These are phyloP conservation scores for Xylaria sp. DNA, from an alignment of 2,329 filamentous ascomycete species.

Conservation along the genomic window DNA sequence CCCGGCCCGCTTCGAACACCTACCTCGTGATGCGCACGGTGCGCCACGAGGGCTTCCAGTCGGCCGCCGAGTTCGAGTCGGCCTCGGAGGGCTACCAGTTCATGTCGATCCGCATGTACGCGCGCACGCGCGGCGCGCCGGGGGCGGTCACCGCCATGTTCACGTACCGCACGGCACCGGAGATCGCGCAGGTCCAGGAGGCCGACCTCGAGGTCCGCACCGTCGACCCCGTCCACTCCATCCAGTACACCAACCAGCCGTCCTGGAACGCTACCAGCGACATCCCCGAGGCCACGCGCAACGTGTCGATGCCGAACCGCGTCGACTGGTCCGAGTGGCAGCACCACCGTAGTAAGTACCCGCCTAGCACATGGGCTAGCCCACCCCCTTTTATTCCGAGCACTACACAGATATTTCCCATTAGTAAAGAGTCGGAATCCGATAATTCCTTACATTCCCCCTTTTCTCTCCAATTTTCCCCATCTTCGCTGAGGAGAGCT, in stretches of 20 bases:
- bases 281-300: constrained; percentile 45
- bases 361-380: neutral
- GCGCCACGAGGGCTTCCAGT: constrained; percentile 49
- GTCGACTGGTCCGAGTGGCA: constrained; percentile 52
- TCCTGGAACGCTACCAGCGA: constrained; percentile 45
- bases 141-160: constrained; percentile 57
- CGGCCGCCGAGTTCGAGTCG: constrained; percentile 51
- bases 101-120: constrained; percentile 52
- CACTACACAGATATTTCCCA: too few species aligned
- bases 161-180: constrained; percentile 45
- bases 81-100: constrained; percentile 38
- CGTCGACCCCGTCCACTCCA: constrained; percentile 37
- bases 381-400: neutral
- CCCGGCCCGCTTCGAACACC: constrained; percentile 40
- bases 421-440: too few species aligned
- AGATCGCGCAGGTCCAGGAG: constrained; percentile 38
- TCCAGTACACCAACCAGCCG: constrained; percentile 57
- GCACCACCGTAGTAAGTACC: constrained; percentile 43
- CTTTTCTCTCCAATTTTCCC: too few species aligned
- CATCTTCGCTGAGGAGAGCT: too few species aligned
- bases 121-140: constrained; percentile 48
- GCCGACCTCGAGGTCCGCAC: constrained; percentile 47
- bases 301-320: constrained; percentile 41
- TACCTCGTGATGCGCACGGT: constrained; percentile 52
- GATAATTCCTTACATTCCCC: too few species aligned